Base-by-base conservation (phyloP, 345 rosid species). In the Isatis tinctoria region DNA sequence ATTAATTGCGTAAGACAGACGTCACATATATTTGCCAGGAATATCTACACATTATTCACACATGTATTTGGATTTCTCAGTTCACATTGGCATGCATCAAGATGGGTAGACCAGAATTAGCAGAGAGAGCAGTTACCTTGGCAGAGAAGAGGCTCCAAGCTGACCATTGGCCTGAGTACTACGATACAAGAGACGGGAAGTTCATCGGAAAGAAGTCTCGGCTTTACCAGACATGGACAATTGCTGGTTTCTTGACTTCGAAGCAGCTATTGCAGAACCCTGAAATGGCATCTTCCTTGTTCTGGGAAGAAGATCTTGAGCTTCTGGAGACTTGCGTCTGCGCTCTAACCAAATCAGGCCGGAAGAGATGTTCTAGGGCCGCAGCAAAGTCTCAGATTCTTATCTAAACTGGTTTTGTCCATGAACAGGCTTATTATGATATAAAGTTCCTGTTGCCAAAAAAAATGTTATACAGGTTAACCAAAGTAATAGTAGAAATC, bases 71-170 rank as follows among this genome's bases (percentile, higher is more conserved):
- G 10, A 17, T 49, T 60, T 58, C 2, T 18, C 16, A 92, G 97
- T 89, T 92, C 81, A 89, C 97, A 7, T 78, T 92, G 83, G 97
- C 93, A 67, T 92, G 96, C 88, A 86, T 87, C 65, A 92, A 89
- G 84, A 88, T 92, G 97, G 85, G 81, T n/a, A 80, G 87, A 60
- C 52, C 68, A 26, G 93, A 87, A 11, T 75, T 89, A 70, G 97
- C 97, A 35, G 78, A 83, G 78, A 89, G 79, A 81, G 93, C 93
- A 51, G 84, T 89, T 43, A 79, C 74, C 51, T 45, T 83, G 73
- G 97, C 97, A 0, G 97, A 89, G 82, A 82, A 85, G 78, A 83
- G 85, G 77, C 96, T 92, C 13, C 65, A 60, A 36, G 80, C 22
- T 18, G 96, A 92, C 65, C 74, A 54, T n/a, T 92, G 97, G 97